These are phyloP conservation scores for Peronospora tabacina DNA, from an alignment of 352 stramenopile species.

Conservation along the genomic window DNA sequence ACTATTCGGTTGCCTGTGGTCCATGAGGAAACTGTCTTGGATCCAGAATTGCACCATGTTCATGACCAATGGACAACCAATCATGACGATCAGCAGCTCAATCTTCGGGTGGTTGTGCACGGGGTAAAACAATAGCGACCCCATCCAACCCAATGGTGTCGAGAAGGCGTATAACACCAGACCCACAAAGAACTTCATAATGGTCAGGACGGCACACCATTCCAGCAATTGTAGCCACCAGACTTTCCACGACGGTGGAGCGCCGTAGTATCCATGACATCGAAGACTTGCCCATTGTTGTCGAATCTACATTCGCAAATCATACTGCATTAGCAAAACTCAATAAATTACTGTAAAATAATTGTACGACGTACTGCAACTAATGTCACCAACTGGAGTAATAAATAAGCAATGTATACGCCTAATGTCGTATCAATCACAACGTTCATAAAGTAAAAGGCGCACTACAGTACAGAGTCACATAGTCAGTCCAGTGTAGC, in stretches of 20 bases:
- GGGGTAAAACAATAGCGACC: conserved; percentile 57
- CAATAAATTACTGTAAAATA: neutral
- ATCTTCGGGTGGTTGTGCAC: conserved; percentile 65
- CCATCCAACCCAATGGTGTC: conserved; percentile 47
- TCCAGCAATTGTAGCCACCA: conserved; percentile 58
- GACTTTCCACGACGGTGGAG: conserved; percentile 53
- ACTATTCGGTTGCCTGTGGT: conserved; percentile 26
- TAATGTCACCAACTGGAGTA: conserved; percentile 50
- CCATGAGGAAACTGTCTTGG: conserved; percentile 75
- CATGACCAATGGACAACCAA: conserved; percentile 75
- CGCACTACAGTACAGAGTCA: conserved; percentile 41
- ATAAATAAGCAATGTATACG: conserved; percentile 75
- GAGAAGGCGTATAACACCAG: conserved; percentile 56
- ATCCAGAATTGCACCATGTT: conserved; percentile 86
- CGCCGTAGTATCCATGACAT: conserved; percentile 57
- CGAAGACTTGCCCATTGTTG: conserved; percentile 54
- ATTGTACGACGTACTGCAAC: conserved; percentile 34
- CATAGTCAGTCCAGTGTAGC: neutral
- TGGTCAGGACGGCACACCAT: conserved; percentile 53
- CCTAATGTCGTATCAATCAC: conserved; percentile 76
- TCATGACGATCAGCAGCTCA: conserved; percentile 80
- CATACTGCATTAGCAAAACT: neutral
- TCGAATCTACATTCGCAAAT: conserved; percentile 26
- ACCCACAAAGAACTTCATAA: conserved; percentile 69
- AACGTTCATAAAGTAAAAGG: conserved; percentile 86